Evolutionary conservation across 2,329 filamentous ascomycete genomes (phyloP), one percentile per base, ranked within the genome.

Genomic region (Fusarium sacchari): DNA sequence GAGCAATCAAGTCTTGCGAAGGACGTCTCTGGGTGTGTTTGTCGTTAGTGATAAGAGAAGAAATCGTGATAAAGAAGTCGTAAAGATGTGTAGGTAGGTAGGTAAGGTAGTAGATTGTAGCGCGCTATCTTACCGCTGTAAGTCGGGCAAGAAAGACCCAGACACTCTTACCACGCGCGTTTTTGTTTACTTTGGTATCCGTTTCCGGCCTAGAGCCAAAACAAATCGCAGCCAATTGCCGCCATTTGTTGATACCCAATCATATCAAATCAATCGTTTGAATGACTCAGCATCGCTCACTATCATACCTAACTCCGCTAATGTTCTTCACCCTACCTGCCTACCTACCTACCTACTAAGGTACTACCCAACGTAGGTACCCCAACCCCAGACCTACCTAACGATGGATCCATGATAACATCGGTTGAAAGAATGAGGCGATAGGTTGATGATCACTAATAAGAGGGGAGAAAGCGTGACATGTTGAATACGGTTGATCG

Each of bases 111-210:
- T 14, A 28, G 50, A 69, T 71, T 69, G 65, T 49, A 73, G 67
- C 76, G 75, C 70, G 76, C 68, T 66, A 70, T 70, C 59, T 65
- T 59, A 65, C 46, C 67, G 32, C 60, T 74, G 57, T 76, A 67
- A 76, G 67, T 71, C 46, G 30, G 69, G 52, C 44, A 42, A 72
- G 43, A 37, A 64, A 44, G 71, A 59, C 69, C 64, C 49, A 53
- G 47, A 40, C 50, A 57, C 55, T 68, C 47, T 73, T 72, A 74
- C 77, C 65, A 74, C 70, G 76, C 79, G 79, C 77, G 80, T 80
- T 78, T 71, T 82, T 85, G 83, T 85, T 85, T 85, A 85, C 84
- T 84, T 81, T 69, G 34, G 76, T 50, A 70, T 75, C 80, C 77
- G 65, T 40, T 80, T 82, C 71, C 30, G 77, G 82, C 68, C 74